Evolutionary conservation across 805 yeast species (phyloP).

Genomic region (Myxozyma sirexii): DNA sequence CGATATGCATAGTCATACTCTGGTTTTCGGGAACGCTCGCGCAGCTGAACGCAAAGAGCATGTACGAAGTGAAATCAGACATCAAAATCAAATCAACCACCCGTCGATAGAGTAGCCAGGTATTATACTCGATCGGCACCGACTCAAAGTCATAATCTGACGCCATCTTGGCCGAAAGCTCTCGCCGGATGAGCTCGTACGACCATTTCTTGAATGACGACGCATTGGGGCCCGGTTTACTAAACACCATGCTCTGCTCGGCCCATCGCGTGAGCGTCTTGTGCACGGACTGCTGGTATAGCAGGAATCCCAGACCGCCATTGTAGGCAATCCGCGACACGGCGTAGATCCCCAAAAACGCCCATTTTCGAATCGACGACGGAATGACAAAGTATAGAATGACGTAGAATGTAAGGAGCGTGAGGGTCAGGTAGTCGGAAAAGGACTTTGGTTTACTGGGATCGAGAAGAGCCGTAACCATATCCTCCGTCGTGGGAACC

Average conservation of each 20-base stretch:
- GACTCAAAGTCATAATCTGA: slow-evolving; percentile 45
- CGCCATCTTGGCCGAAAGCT: slow-evolving; percentile 53
- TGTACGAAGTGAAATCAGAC: slow-evolving; percentile 80
- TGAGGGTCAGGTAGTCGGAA: slow-evolving; percentile 63
- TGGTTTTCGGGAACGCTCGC: slow-evolving; percentile 48
- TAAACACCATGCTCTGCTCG: slow-evolving; percentile 51
- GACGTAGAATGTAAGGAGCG: slow-evolving; percentile 46
- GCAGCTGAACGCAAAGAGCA: slow-evolving; percentile 58
- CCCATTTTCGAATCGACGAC: slow-evolving; percentile 37
- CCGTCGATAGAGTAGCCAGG: slow-evolving; percentile 80
- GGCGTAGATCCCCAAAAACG: slow-evolving; percentile 59
- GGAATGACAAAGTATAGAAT: slow-evolving; percentile 40
- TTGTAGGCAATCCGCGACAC: slow-evolving; percentile 80
- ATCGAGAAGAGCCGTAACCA: slow-evolving; percentile 79
- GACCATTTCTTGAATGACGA: slow-evolving; percentile 35
- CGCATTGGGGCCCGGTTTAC: slow-evolving; percentile 35
- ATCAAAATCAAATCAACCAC: slow-evolving; percentile 78
- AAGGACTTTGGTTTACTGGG: slow-evolving; percentile 70
- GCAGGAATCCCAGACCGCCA: slow-evolving; percentile 73
- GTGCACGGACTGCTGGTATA: slow-evolving; percentile 66
- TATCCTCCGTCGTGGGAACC: slow-evolving; percentile 72
- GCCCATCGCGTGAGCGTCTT: slow-evolving; percentile 58
- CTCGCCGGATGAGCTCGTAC: slow-evolving; percentile 51
- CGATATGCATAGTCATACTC: slow-evolving; percentile 48
- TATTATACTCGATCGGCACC: slow-evolving; percentile 72